Base-by-base conservation (phyloP, 2,329 filamentous ascomycete genomes). In the Fusarium graminum region DNA sequence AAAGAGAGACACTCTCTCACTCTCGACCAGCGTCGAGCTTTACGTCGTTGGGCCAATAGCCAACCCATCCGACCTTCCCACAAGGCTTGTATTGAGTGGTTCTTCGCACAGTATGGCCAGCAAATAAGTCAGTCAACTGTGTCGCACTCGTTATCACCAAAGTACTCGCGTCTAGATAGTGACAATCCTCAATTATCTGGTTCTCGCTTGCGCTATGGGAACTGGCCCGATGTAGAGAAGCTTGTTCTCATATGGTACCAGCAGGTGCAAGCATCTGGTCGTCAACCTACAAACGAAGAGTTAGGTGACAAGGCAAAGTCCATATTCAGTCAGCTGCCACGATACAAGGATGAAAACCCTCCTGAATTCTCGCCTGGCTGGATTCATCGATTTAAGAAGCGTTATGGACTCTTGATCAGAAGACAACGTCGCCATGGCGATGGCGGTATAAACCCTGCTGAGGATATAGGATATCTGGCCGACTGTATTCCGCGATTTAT, bases 311-410 rank as follows among this genome's bases (percentile, higher is more conserved):
- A 88, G 78, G 86, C 86, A 41, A 88, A 87, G 73, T 73, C 77
- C 57, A 86, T 88, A 67, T 88, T 88, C 74, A 77, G 78, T 41
- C 82, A 86, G 69, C 78, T 88, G 28, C 85, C 86, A 16, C 84
- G 85, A 17, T 88, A 88, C 74, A 86, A 85, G 72, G 86, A 86
- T 65, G 85, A 88, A 73, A 76, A 76, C n/a, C 78, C 86, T 2
- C 86, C 86, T 44, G 86, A 88, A 74, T 88, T 88, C 73, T 88
- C 85, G 0, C 86, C 86, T 0, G 86, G 86, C 39, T 88, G 86
- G 86, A 88, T 88, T 58, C 86, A 88, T 68, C 82, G 86, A 34
- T 88, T 88, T 77, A 88, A 88, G 77, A 88, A 88, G 74, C 82
- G 86, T 12, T 88, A 88, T 59, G 85, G 86, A 0, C 78, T 88